Evolutionary conservation across 306 rosid species (phyloP).

Genomic region (Nissolia schottii): DNA sequence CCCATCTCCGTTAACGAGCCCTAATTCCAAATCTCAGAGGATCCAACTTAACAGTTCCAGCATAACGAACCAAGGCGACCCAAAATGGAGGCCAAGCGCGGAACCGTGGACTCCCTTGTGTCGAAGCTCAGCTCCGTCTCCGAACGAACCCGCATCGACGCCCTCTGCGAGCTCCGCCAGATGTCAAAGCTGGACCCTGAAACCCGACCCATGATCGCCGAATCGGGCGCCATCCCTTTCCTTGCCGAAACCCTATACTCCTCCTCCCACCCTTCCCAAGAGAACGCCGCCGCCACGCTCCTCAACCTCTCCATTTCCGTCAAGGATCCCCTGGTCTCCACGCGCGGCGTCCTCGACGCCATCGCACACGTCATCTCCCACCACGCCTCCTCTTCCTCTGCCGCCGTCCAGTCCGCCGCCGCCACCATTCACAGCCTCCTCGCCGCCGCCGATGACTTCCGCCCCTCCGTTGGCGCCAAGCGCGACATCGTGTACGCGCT

Average conservation of each 20-base stretch:
- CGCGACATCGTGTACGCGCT: slow-evolving; percentile 75
- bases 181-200: slow-evolving; percentile 66
- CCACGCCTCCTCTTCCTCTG: slow-evolving; percentile 48
- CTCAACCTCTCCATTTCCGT: slow-evolving; percentile 76
- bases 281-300: slow-evolving; percentile 85
- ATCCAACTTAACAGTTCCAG: not conserved
- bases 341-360: slow-evolving; percentile 87
- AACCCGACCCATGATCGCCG: slow-evolving; percentile 72
- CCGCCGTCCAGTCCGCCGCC: slow-evolving; percentile 76
- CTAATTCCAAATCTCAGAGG: not conserved
- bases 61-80: too few relatives aligned
- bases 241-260: slow-evolving; percentile 70
- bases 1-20: not conserved
- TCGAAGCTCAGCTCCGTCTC: slow-evolving; percentile 81
- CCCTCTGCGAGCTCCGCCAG: slow-evolving; percentile 58
- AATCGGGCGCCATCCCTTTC: slow-evolving; percentile 69
- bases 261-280: slow-evolving; percentile 54
- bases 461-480: slow-evolving; percentile 75
- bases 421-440: slow-evolving; percentile 88
- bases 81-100: slow-evolving; percentile 56
- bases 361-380: slow-evolving; percentile 62
- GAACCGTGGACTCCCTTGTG: slow-evolving; percentile 44
- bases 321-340: slow-evolving; percentile 55
- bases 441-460: slow-evolving; percentile 45
- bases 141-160: slow-evolving; percentile 51